Percentiles rank a stretch among this genome's conserved stretches.
Conservation (phyloP, 2,329 filamentous ascomycete species). For the Pestalotiopsis sp. region DNA sequence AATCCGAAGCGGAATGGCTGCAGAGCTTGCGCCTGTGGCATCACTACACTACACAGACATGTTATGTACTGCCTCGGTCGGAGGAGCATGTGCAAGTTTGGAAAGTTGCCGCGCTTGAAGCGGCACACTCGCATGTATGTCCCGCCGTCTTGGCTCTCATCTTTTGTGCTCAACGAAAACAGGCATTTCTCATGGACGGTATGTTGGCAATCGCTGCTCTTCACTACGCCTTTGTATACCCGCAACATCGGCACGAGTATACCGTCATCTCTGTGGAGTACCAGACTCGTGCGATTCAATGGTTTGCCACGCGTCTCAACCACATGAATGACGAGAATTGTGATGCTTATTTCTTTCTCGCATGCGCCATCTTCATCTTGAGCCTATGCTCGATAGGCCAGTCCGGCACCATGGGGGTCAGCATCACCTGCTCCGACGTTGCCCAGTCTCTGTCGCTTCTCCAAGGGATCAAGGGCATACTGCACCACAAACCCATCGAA, state of each 20-base stretch:
- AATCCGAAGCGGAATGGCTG: conserved; percentile 37
- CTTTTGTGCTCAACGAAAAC: conserved; percentile 9
- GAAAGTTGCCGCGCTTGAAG: conserved; percentile 16
- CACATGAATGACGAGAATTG: conserved; percentile 22
- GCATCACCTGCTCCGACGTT: conserved; percentile 15
- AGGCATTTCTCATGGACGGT: conserved; percentile 23
- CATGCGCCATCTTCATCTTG: conserved; percentile 23
- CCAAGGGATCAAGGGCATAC: conserved; percentile 23
- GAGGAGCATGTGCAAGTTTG: conserved; percentile 17
- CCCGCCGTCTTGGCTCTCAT: background rate
- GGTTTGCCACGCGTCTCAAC: conserved; percentile 19
- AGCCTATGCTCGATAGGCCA: conserved; percentile 22
- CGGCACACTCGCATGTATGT: conserved; percentile 7
- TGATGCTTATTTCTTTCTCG: conserved; percentile 24
- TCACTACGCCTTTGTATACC: conserved; percentile 20
- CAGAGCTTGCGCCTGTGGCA: conserved; percentile 16
- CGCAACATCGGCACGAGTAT: conserved; percentile 18
- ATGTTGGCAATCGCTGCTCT: conserved; percentile 22
- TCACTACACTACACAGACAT: conserved; percentile 13
- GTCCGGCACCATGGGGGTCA: conserved; percentile 12
- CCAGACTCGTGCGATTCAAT: conserved; percentile 19
- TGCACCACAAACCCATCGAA: conserved; percentile 14
- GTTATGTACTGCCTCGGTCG: conserved; percentile 5
- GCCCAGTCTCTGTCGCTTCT: conserved; percentile 22
- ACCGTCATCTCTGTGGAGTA: conserved; percentile 20